Evolutionary conservation across 345 rosid genomes (phyloP), one percentile per base, ranked within the genome.

Genomic region (Chamaenerion angustifolium): DNA sequence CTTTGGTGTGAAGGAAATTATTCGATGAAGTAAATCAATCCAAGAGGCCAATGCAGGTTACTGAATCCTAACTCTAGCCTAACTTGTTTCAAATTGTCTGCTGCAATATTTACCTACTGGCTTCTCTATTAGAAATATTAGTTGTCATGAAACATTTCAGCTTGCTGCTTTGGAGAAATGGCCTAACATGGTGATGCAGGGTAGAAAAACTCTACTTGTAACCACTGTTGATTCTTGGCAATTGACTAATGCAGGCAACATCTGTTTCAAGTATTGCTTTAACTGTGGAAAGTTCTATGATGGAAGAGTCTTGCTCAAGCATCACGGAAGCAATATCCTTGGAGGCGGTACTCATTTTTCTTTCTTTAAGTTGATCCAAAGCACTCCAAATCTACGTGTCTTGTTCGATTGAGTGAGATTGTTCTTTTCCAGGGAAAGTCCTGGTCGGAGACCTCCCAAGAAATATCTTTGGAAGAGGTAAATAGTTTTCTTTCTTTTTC

Each of bases 11-110:
- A 73, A 83, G 96, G 77, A 79, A 70, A 69, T 61, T 81, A 57
- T 77, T 83, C 46, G 64, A 54, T 41, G 74, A 79, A 61, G 65
- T 63, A 56, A 61, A 42, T 51, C 63, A 43, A 18, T 61, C 41
- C 16, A 70, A 63, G 60, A 70, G 61, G 56, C 51, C 57, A n/a
- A n/a, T n/a, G 51, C 68, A 83, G 96, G 96, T 83, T 76, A 48
- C 25, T 31, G 12, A 19, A 44, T 37, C 5, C 37, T 7, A 31
- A 31, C 37, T 31, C 37, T 31, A 8, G 37, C 37, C 37, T 31
- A 31, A 31, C 37, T 31, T 7, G 5, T 31, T 31, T 31, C 37
- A 31, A 31, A 31, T 3, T 31, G 3, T 31, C 3, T 31, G 37
- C 37, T 3, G 37, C 37, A 31, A 31, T 31, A 5, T 31, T 31